phyloP scores from a whole-genome alignment of 108 stramenopile species.

The Nitzschia sp. region DNA sequence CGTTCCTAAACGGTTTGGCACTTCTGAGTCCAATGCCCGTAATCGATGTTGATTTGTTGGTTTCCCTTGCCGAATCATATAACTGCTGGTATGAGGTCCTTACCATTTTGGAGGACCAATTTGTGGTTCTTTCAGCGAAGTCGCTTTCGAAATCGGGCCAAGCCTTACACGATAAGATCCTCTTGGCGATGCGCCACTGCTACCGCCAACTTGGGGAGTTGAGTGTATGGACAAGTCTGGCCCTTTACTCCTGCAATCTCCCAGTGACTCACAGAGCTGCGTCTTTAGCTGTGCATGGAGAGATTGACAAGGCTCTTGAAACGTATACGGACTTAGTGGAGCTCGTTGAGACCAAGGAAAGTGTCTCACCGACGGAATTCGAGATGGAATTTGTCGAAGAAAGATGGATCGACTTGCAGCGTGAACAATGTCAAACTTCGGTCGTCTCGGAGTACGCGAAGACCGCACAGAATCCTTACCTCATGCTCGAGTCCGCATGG shows the following conservation, averaged over 20 bases:
- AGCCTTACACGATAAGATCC: conserved; percentile 8
- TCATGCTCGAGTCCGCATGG: conserved; percentile 90
- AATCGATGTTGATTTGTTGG: conserved; percentile 55
- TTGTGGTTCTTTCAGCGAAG: conserved; percentile 30
- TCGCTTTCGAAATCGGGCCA: conserved; percentile 2
- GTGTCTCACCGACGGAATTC: conserved; percentile 40
- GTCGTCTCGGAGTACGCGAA: conserved; percentile 82
- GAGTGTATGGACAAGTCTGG: conserved; percentile 46
- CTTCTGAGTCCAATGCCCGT: conserved; percentile 57
- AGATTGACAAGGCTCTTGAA: conserved; percentile 63
- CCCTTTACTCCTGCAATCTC: conserved; percentile 43
- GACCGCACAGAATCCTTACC: conserved; percentile 45
- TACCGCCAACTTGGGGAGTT: conserved; percentile 60
- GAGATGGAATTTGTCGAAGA: conserved; percentile 92
- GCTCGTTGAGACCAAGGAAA: conserved; percentile 30
- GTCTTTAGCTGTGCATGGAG: conserved; percentile 74
- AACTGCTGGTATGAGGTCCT: conserved; percentile 75
- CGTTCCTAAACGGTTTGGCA: conserved; percentile 49
- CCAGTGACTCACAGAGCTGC: conserved; percentile 56
- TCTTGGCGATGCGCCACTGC: conserved; percentile 55
- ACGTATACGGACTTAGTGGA: conserved; percentile 64
- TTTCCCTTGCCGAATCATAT: conserved; percentile 60
- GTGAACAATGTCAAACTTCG: conserved; percentile 85
- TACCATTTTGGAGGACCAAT: conserved; percentile 54
- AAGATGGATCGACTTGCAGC: conserved; percentile 86